Percentiles rank a stretch among this genome's conserved stretches.
These are phyloP conservation scores for Penicillium sp. DNA, from an alignment of 2,329 filamentous ascomycete genomes.

Conservation along the genomic window DNA sequence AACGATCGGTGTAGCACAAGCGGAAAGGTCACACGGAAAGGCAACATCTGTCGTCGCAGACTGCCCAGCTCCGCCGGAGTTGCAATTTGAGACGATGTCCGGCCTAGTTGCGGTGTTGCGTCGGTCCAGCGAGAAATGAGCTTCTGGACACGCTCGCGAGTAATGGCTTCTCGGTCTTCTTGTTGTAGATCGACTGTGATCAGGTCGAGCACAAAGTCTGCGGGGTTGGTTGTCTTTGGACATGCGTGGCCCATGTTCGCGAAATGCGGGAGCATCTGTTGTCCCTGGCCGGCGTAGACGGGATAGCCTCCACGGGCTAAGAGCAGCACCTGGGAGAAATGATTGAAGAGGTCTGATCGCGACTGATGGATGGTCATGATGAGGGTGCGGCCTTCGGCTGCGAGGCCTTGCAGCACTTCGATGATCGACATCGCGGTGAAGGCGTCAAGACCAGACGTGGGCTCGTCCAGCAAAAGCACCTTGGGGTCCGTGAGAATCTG, in stretches of 20 bases:
- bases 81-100: slow-evolving; percentile 51
- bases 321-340: slow-evolving; percentile 71
- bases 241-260: slow-evolving; percentile 62
- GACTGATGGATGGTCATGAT: slow-evolving; percentile 79
- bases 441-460: slow-evolving; percentile 73
- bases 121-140: slow-evolving; percentile 62
- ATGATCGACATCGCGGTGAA: slow-evolving; percentile 78
- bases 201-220: slow-evolving; percentile 75
- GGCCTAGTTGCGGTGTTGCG: slow-evolving; percentile 20
- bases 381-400: slow-evolving; percentile 71
- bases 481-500: slow-evolving; percentile 76
- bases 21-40: slow-evolving; percentile 65
- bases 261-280: slow-evolving; percentile 68
- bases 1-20: slow-evolving; percentile 67
- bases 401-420: slow-evolving; percentile 69
- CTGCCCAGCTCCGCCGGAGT: slow-evolving; percentile 72
- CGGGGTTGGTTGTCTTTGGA: slow-evolving; percentile 70
- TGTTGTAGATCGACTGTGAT: slow-evolving; percentile 75
- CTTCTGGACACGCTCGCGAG: slow-evolving; percentile 61
- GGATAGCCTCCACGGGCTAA: slow-evolving; percentile 69
- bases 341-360: slow-evolving; percentile 69
- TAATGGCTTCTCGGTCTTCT: slow-evolving; percentile 62
- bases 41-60: slow-evolving; percentile 63
- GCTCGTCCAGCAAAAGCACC: slow-evolving; percentile 73
- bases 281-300: slow-evolving; percentile 66